phyloP scores from a whole-genome alignment of 345 rosid species.

The Eutrema heterophyllum region DNA sequence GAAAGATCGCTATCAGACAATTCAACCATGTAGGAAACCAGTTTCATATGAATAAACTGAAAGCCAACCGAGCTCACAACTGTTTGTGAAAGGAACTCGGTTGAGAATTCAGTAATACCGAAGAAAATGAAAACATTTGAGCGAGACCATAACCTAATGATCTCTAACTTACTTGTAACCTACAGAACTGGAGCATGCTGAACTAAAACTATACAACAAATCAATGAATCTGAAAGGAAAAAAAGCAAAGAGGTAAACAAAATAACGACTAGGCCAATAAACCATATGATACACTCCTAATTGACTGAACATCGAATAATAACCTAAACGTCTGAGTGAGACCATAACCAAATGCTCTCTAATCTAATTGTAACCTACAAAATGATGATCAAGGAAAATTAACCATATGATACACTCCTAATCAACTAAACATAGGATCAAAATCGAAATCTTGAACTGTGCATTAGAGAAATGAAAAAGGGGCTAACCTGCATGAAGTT shows the following conservation, averaged over 20 bases:
- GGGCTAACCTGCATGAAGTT: conserved; percentile 77
- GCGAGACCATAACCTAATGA: not conserved
- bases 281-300: not conserved
- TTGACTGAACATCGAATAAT: not conserved
- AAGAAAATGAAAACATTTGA: not conserved
- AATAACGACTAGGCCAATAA: not conserved
- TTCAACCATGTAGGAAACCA: not conserved
- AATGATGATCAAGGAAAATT: too few relatives aligned
- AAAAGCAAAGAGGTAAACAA: not conserved
- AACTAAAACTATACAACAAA: not conserved
- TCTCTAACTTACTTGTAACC: not conserved
- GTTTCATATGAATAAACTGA: not conserved
- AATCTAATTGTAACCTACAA: too few relatives aligned
- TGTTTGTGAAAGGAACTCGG: not conserved
- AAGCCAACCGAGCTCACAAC: not conserved
- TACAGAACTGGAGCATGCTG: too few relatives aligned
- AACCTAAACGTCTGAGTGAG: not conserved
- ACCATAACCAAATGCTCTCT: not conserved
- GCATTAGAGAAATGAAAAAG: not conserved
- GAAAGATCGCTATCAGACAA: not conserved
- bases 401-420: not conserved
- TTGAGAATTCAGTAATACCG: not conserved
- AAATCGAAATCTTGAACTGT: not conserved
- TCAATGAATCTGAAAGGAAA: not conserved
- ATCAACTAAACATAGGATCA: not conserved